Evolutionary conservation across 1,139 yeast species (phyloP).

Genomic region (Kodamaea derodonti): DNA sequence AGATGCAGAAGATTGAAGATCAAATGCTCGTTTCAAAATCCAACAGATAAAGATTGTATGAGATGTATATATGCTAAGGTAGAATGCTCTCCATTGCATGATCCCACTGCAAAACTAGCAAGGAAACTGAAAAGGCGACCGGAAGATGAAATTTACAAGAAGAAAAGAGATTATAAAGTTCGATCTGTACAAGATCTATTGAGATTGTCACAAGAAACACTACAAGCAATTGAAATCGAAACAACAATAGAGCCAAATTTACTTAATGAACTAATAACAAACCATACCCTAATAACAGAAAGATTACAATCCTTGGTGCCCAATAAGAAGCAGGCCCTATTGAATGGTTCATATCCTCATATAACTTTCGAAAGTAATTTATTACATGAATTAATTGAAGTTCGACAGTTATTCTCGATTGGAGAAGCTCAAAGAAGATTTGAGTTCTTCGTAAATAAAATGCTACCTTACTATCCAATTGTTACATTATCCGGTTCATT

Average conservation of each 20-base stretch:
- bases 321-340: constrained; percentile 1
- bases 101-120: constrained; percentile 40
- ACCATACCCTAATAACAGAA: constrained; percentile 7
- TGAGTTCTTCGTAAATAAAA: constrained; percentile 31
- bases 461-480: constrained; percentile 48
- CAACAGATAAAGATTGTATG: constrained; percentile 39
- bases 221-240: constrained; percentile 7
- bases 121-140: constrained; percentile 16
- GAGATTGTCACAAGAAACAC: constrained; percentile 6
- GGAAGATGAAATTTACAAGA: background rate
- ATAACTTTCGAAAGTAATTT: constrained; percentile 39
- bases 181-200: constrained; percentile 12
- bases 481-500: constrained; percentile 34
- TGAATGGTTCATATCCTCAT: constrained; percentile 25
- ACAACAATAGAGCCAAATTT: background rate
- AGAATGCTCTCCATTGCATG: constrained; percentile 45
- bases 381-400: constrained; percentile 34
- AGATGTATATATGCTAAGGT: constrained; percentile 44
- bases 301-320: constrained; percentile 9
- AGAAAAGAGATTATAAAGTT: background rate
- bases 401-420: constrained; percentile 16
- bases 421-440: constrained; percentile 31
- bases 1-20: constrained; percentile 54
- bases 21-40: constrained; percentile 52
- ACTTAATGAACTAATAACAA: constrained; percentile 7